These are phyloP conservation scores for Arthrobotrys musiformis DNA, from an alignment of 2,329 filamentous ascomycete genomes.

Conservation along the genomic window DNA sequence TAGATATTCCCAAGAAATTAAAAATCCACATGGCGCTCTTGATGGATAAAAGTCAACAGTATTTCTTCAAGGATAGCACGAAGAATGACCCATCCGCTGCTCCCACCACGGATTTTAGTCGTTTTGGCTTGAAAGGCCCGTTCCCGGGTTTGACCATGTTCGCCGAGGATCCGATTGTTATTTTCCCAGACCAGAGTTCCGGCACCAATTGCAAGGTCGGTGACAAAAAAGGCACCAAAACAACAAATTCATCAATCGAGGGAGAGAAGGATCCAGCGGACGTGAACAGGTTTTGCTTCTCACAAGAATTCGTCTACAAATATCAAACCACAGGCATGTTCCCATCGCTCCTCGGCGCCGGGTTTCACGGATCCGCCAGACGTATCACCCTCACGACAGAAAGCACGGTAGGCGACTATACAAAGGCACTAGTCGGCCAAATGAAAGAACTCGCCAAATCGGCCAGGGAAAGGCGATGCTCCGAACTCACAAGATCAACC, in stretches of 20 bases:
- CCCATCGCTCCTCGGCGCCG: neutral
- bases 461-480: neutral
- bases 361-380: neutral
- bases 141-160: neutral
- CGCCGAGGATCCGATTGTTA: neutral
- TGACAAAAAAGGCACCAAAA: neutral
- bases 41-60: neutral
- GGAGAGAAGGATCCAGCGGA: neutral
- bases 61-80: neutral
- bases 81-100: neutral
- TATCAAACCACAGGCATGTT: constrained; percentile 1
- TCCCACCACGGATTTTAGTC: neutral
- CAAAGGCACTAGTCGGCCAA: neutral
- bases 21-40: neutral
- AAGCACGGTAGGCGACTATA: neutral
- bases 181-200: neutral
- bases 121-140: neutral
- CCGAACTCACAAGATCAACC: neutral
- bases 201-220: neutral
- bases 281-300: neutral
- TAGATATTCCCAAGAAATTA: neutral
- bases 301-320: neutral
- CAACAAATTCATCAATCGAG: neutral
- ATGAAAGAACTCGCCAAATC: neutral
- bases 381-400: neutral